A percentile compares a stretch with the other conserved stretches of the same genome.
These are phyloP conservation scores for Boletales sp. DNA, from an alignment of 768 basidiomycete genomes.

Conservation along the genomic window DNA sequence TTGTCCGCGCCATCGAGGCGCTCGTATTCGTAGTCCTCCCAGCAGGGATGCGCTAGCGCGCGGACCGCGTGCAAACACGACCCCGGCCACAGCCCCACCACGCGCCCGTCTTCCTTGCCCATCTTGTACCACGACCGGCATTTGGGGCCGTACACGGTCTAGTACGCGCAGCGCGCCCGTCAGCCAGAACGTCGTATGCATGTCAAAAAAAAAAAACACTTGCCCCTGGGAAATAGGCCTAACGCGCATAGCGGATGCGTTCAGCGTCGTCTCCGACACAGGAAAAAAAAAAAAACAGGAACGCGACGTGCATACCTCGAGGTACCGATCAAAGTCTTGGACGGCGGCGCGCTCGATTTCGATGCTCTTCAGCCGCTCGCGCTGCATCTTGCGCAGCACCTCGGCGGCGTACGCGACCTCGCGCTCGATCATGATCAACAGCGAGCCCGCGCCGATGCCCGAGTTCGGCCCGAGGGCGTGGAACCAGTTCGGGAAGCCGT, in stretches of 20 bases:
- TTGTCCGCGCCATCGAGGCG: slow-evolving; percentile 41
- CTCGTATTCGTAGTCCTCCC: slow-evolving; percentile 63
- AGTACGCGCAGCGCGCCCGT: not conserved
- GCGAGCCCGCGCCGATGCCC: slow-evolving; percentile 49
- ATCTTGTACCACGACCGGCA: slow-evolving; percentile 65
- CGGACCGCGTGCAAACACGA: slow-evolving; percentile 50
- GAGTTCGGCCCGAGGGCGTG: slow-evolving; percentile 55
- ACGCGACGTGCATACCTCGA: slow-evolving; percentile 43
- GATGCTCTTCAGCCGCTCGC: slow-evolving; percentile 60
- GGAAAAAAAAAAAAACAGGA: too few relatives aligned
- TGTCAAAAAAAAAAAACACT: not conserved
- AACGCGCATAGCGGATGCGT: not conserved
- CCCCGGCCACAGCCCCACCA: slow-evolving; percentile 60
- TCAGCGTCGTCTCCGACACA: too few relatives aligned
- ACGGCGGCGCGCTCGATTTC: slow-evolving; percentile 58
- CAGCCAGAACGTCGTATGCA: too few relatives aligned
- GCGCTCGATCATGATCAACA: slow-evolving; percentile 53
- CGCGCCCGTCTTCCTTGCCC: slow-evolving; percentile 51
- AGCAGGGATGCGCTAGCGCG: slow-evolving; percentile 51
- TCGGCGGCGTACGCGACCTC: slow-evolving; percentile 55
- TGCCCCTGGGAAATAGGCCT: slow-evolving; percentile 18
- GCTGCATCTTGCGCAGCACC: slow-evolving; percentile 56
- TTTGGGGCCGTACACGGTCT: slow-evolving; percentile 58
- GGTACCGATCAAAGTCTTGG: slow-evolving; percentile 56
- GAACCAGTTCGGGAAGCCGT: slow-evolving; percentile 73